phyloP scores from a whole-genome alignment of 2,329 filamentous ascomycete species.

The Tolypocladium ovalisporum region DNA sequence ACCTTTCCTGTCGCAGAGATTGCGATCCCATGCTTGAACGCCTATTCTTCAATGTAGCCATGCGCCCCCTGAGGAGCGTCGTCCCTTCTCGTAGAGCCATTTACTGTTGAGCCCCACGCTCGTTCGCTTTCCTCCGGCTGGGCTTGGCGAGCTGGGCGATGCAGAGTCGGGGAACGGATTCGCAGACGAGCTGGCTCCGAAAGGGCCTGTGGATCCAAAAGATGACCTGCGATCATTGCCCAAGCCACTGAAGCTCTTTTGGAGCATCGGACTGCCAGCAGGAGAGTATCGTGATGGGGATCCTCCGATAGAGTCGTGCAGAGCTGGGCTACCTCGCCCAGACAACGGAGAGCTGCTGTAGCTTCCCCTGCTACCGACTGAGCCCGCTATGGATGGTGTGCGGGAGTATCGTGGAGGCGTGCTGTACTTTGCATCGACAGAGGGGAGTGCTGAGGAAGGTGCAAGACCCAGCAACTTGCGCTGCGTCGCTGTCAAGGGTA shows the following conservation, averaged over 20 bases:
- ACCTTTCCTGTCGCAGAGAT: background rate
- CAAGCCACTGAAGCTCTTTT: slow-evolving; percentile 50
- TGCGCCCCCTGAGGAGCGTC: slow-evolving; percentile 38
- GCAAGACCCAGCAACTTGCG: slow-evolving; percentile 73
- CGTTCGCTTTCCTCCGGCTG: slow-evolving; percentile 52
- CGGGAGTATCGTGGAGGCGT: slow-evolving; percentile 82
- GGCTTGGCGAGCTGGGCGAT: slow-evolving; percentile 55
- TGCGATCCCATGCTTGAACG: background rate
- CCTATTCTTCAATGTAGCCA: slow-evolving; percentile 21
- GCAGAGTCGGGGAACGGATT: slow-evolving; percentile 36
- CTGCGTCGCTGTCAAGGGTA: slow-evolving; percentile 68
- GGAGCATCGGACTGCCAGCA: slow-evolving; percentile 45
- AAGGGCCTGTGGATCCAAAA: slow-evolving; percentile 45
- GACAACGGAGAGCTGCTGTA: slow-evolving; percentile 48
- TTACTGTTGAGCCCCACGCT: slow-evolving; percentile 79
- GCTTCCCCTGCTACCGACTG: slow-evolving; percentile 48
- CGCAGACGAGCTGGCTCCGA: slow-evolving; percentile 36
- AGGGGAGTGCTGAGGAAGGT: slow-evolving; percentile 50
- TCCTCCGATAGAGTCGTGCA: slow-evolving; percentile 18
- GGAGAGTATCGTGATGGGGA: slow-evolving; percentile 36
- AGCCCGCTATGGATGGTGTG: slow-evolving; percentile 55
- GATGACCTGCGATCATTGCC: slow-evolving; percentile 47
- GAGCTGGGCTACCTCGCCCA: slow-evolving; percentile 38
- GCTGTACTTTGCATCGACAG: slow-evolving; percentile 59
- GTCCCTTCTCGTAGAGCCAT: slow-evolving; percentile 84